Percentiles rank a stretch among this genome's conserved stretches.
Evolutionary conservation across 345 rosid genomes (phyloP).

Genomic region (Pugionium dolabratum): DNA sequence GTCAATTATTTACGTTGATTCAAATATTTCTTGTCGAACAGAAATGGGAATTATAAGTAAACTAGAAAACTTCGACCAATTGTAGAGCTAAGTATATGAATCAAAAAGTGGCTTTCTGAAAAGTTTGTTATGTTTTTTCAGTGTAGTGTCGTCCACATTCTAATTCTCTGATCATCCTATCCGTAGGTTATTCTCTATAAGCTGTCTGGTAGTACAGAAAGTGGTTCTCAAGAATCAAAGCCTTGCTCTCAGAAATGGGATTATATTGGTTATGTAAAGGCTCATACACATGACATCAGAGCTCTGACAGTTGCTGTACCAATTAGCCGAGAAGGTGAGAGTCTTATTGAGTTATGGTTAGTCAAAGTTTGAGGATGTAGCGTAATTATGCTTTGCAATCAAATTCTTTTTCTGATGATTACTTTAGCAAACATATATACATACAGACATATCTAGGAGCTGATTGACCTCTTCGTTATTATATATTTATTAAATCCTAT

Average conservation of each 20-base stretch:
- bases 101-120: not conserved
- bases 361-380: constrained; percentile 3
- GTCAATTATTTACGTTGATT: not conserved
- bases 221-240: constrained; percentile 41
- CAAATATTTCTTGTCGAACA: not conserved
- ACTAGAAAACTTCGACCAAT: constrained; percentile 1
- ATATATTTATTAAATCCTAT: not conserved
- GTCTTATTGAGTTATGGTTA: not conserved
- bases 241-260: constrained; percentile 75
- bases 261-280: constrained; percentile 73
- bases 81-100: not conserved
- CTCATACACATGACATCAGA: constrained; percentile 92
- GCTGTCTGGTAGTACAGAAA: constrained; percentile 46
- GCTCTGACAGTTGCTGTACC: constrained; percentile 90
- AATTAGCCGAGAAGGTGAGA: constrained; percentile 74
- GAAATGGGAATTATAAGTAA: not conserved
- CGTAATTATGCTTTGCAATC: not conserved
- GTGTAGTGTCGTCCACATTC: constrained; percentile 6
- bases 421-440: too few species aligned
- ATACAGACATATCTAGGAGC: not conserved
- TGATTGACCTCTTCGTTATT: not conserved
- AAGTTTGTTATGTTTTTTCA: not conserved
- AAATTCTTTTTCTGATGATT: not conserved
- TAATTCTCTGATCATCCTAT: constrained; percentile 24
- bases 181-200: constrained; percentile 81